phyloP scores from a whole-genome alignment of 371 early-diverging fungal genomes.

The Basidiobolus meristosporus region DNA sequence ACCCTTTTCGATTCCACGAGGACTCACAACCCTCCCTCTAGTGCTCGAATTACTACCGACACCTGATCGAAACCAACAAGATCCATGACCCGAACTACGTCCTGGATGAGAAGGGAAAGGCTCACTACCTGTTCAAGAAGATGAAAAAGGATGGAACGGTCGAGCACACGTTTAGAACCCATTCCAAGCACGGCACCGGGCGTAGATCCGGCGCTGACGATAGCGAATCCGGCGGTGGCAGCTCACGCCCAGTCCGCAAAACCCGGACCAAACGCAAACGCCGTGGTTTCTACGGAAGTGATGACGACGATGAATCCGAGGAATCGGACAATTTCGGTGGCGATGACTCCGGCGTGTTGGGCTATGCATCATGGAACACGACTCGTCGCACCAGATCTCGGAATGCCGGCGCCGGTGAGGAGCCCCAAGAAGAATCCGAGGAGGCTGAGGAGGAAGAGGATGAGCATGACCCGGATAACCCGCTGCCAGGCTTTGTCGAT shows the following conservation, averaged over 20 bases:
- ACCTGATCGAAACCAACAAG: conserved; percentile 63
- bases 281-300: conserved; percentile 17
- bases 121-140: conserved; percentile 62
- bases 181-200: conserved; percentile 4
- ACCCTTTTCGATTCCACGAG: neutral
- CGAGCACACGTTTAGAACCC: conserved; percentile 48
- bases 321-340: conserved; percentile 7
- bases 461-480: conserved; percentile 20
- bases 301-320: neutral
- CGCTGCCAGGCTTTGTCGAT: conserved; percentile 78
- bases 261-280: conserved; percentile 15
- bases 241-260: conserved; percentile 11
- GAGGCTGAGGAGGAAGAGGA: conserved; percentile 5
- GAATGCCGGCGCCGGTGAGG: conserved; percentile 21
- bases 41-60: conserved; percentile 87
- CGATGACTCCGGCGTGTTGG: conserved; percentile 5
- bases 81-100: conserved; percentile 80
- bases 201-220: conserved; percentile 11
- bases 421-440: conserved; percentile 3
- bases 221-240: conserved; percentile 12
- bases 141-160: conserved; percentile 62
- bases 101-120: conserved; percentile 68
- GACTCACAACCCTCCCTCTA: conserved; percentile 8
- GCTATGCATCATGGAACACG: conserved; percentile 13
- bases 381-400: conserved; percentile 19